A percentile compares a stretch with the other conserved stretches of the same genome.
Evolutionary conservation across 495 filamentous ascomycete genomes (phyloP).

Genomic region (Penicillium herquei): DNA sequence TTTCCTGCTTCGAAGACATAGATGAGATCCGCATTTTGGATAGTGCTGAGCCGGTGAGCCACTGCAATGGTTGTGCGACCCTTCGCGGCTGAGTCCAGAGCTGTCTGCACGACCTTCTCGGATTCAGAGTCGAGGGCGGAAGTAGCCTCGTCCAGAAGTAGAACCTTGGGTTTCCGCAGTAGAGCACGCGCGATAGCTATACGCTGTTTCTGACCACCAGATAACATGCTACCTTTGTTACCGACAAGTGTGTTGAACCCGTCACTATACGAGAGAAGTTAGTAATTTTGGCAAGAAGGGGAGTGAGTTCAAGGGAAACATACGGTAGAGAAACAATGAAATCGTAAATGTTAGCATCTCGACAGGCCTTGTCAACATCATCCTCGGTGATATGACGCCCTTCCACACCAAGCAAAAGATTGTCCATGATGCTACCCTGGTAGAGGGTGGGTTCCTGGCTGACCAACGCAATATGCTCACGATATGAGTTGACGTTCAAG

Average conservation of each 20-base stretch:
- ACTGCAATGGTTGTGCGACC: slow-evolving; percentile 79
- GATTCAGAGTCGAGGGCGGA: slow-evolving; percentile 78
- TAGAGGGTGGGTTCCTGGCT: slow-evolving; percentile 86
- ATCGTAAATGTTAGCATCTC: slow-evolving; percentile 88
- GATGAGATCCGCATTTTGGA: slow-evolving; percentile 80
- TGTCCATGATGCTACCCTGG: slow-evolving; percentile 81
- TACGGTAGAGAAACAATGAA: slow-evolving; percentile 73
- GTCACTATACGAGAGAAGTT: slow-evolving; percentile 43
- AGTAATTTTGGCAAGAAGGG: neutral
- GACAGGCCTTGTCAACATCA: slow-evolving; percentile 70
- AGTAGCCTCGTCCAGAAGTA: slow-evolving; percentile 82
- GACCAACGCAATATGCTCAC: slow-evolving; percentile 73
- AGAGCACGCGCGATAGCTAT: slow-evolving; percentile 75
- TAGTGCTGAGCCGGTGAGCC: slow-evolving; percentile 73
- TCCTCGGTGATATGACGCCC: slow-evolving; percentile 65
- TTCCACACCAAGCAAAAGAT: slow-evolving; percentile 70
- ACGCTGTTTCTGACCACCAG: slow-evolving; percentile 82
- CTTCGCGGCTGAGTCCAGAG: slow-evolving; percentile 69
- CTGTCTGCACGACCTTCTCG: slow-evolving; percentile 80
- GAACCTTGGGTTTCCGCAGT: slow-evolving; percentile 65
- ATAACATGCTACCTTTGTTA: slow-evolving; percentile 73
- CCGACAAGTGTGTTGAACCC: slow-evolving; percentile 76
- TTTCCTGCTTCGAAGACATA: slow-evolving; percentile 78
- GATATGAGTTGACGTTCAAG: slow-evolving; percentile 77
- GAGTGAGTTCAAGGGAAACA: slow-evolving; percentile 15